phyloP scores from a whole-genome alignment of 2,329 filamentous ascomycete species.

The Fusarium pseudoanthophilum region DNA sequence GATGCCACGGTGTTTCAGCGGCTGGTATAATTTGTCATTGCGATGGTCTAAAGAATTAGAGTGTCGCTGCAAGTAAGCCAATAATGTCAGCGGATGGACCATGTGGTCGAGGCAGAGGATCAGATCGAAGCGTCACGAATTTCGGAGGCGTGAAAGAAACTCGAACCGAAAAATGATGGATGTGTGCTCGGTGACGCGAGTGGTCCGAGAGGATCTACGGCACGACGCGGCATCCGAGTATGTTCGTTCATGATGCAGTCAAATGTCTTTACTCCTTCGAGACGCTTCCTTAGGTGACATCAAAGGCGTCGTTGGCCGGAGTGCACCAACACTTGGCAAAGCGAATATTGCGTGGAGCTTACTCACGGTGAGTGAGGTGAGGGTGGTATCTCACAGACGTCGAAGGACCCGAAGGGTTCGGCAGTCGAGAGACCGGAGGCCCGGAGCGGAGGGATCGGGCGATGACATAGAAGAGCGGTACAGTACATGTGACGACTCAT shows the following conservation, averaged over 20 bases:
- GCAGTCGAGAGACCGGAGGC: conserved; percentile 29
- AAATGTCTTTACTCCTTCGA: not conserved
- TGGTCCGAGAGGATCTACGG: conserved; percentile 17
- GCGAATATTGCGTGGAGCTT: conserved; percentile 1
- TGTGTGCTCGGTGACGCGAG: conserved; percentile 19
- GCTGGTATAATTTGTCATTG: not conserved
- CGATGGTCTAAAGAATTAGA: not conserved
- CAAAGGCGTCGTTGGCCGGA: not conserved
- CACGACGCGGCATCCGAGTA: not conserved
- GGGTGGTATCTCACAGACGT: not conserved
- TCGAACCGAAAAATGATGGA: conserved; percentile 10
- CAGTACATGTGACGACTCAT: conserved; percentile 12
- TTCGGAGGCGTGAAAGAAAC: not conserved
- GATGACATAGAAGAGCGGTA: conserved; percentile 20
- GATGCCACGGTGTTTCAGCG: not conserved
- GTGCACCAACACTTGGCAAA: not conserved
- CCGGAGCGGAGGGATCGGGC: conserved; percentile 27
- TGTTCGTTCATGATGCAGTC: conserved; percentile 15
- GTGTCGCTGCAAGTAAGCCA: conserved; percentile 24
- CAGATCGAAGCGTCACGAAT: conserved; percentile 17
- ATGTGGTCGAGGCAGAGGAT: conserved; percentile 43
- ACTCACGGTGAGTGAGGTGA: conserved; percentile 1
- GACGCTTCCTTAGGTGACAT: not conserved
- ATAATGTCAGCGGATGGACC: conserved; percentile 31
- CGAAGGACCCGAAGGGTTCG: conserved; percentile 13